A percentile compares a stretch with the other conserved stretches of the same genome.
Conservation (phyloP, 2,329 filamentous ascomycete genomes). For the Didymella glomerata region DNA sequence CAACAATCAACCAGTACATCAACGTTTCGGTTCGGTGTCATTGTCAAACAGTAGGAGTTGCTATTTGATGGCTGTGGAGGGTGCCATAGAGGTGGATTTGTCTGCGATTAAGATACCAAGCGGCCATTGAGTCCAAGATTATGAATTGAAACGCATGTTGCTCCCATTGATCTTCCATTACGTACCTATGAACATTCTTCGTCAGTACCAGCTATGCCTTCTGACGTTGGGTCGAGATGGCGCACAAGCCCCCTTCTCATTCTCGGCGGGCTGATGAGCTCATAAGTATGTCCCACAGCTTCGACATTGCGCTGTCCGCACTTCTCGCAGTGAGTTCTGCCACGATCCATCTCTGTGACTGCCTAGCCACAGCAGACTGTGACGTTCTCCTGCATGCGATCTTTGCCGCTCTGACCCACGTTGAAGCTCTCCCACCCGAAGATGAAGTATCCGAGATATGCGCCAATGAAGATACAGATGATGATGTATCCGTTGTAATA, state of each 20-base stretch:
- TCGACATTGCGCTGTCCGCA: neutral
- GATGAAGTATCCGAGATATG: constrained; percentile 48
- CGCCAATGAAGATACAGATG: constrained; percentile 51
- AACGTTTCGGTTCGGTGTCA: neutral
- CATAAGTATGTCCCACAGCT: neutral
- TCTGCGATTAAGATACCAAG: constrained; percentile 9
- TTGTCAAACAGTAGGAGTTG: neutral
- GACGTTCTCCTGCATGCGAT: constrained; percentile 47
- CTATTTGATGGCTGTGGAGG: neutral
- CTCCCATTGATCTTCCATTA: neutral
- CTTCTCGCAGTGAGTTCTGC: neutral
- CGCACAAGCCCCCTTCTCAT: neutral
- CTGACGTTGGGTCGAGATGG: neutral
- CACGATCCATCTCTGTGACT: neutral
- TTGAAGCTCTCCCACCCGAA: constrained; percentile 49
- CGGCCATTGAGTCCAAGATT: neutral
- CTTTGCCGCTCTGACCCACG: constrained; percentile 33
- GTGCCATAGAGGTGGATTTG: neutral
- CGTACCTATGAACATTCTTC: neutral
- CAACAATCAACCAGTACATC: neutral
- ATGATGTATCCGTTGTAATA: constrained; percentile 77
- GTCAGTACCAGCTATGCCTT: neutral
- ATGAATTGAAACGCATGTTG: neutral
- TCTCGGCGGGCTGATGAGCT: neutral
- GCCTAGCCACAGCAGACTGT: constrained; percentile 48